Evolutionary conservation across 352 stramenopile species (phyloP).

Genomic region (Pythium periplocum): DNA sequence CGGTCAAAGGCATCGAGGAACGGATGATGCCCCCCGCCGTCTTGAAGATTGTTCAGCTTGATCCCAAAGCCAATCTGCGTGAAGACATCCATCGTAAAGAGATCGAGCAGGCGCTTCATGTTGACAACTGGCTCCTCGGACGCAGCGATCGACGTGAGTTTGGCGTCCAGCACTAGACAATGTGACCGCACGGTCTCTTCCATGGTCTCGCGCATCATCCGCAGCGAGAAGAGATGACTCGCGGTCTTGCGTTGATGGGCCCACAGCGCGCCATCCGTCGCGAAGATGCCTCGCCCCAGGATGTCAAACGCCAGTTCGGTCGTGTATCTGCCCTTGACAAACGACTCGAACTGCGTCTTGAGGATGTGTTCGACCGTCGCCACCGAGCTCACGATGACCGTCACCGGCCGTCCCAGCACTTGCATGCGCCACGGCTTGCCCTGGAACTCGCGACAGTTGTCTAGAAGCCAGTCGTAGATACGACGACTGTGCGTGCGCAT

Average conservation of each 20-base stretch:
- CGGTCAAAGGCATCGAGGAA: slow-evolving; percentile 22
- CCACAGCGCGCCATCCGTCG: slow-evolving; percentile 58
- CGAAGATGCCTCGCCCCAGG: slow-evolving; percentile 77
- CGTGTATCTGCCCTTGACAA: slow-evolving; percentile 54
- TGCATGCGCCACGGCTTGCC: slow-evolving; percentile 42
- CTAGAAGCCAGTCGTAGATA: slow-evolving; percentile 59
- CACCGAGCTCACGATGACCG: slow-evolving; percentile 35
- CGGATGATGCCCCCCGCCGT: slow-evolving; percentile 18
- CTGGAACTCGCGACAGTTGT: slow-evolving; percentile 32
- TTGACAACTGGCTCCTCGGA: slow-evolving; percentile 21
- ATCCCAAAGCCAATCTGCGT: slow-evolving; percentile 69
- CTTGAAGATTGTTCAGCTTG: slow-evolving; percentile 39
- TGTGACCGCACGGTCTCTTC: slow-evolving; percentile 22
- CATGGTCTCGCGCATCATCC: slow-evolving; percentile 51
- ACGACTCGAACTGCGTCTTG: slow-evolving; percentile 70
- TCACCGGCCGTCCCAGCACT: slow-evolving; percentile 26
- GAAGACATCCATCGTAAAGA: slow-evolving; percentile 69
- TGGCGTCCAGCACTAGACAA: slow-evolving; percentile 9
- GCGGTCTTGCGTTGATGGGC: slow-evolving; percentile 75
- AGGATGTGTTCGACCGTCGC: slow-evolving; percentile 50
- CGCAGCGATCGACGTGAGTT: slow-evolving; percentile 17
- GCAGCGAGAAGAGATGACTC: slow-evolving; percentile 84
- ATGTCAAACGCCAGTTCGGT: slow-evolving; percentile 38
- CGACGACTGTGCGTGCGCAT: slow-evolving; percentile 36
- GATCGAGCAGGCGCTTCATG: slow-evolving; percentile 46